Base-by-base conservation (phyloP, 345 rosid genomes). In the Populus tremula region DNA sequence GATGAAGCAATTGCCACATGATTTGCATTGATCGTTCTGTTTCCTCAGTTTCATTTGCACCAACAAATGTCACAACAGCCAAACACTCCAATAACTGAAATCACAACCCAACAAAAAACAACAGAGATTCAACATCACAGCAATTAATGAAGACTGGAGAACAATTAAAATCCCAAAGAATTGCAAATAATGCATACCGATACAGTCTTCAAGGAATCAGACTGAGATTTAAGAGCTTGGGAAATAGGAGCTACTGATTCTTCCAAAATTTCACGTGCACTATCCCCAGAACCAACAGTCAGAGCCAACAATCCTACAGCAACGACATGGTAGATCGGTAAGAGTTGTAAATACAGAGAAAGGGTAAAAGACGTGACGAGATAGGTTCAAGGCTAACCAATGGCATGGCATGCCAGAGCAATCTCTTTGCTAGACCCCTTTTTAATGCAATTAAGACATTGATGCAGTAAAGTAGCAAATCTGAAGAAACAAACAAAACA, bases 1-100 rank as follows among this genome's bases (percentile, higher is more conserved):
- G 98, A 74, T 86, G 93, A 82, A 92, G 89, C 85, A 92, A 70
- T 77, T 93, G 98, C 99, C 98, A 93, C 84, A 93, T 91, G 47
- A 90, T 87, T 78, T 90, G 88, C 98, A 93, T 96, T 45, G 97
- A 84, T 80, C 64, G 87, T 79, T 96, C 97, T 7, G 93, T 96
- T 79, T 91, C 90, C 43, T 84, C 94, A 18, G 92, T 86, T 77
- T 85, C 88, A 83, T 77, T 80, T 43, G 88, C 95, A 62, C 98
- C 93, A 81, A 91, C 92, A 83, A 93, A 96, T 23, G 95, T 93
- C 79, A 88, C 77, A 63, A 96, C 53, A 27, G 99, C 98, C 87
- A 96, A 79, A 82, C 98, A 92, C 79, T 93, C 94, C 84, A 93
- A 63, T 63, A 93, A 79, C 98, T 96, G 69, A 56, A 83, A 62